A percentile compares a stretch with the other conserved stretches of the same genome.
Evolutionary conservation across 352 stramenopile species (phyloP).

Genomic region (Globisporangium perplexum): DNA sequence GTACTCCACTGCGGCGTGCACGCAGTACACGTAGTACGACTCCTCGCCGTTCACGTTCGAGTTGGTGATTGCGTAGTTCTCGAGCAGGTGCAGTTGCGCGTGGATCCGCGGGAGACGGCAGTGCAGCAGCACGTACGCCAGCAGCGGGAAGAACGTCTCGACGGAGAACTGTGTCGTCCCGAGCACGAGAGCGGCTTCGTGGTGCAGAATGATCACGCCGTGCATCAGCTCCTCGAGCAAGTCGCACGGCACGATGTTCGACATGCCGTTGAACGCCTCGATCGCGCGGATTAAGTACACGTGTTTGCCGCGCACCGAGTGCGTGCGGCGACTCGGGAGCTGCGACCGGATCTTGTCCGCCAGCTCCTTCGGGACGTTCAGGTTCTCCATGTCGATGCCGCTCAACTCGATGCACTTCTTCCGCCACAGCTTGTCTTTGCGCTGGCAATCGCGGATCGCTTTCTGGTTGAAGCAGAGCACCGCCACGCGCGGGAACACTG

Average conservation of each 20-base stretch:
- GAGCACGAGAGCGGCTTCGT: slow-evolving; percentile 82
- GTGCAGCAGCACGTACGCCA: slow-evolving; percentile 79
- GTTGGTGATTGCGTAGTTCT: slow-evolving; percentile 78
- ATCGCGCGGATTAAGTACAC: slow-evolving; percentile 64
- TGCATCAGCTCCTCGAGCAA: slow-evolving; percentile 83
- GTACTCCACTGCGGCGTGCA: slow-evolving; percentile 80
- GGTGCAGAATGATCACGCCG: slow-evolving; percentile 75
- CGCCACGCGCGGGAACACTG: slow-evolving; percentile 64
- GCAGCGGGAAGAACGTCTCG: slow-evolving; percentile 82
- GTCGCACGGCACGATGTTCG: slow-evolving; percentile 75
- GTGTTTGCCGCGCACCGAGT: slow-evolving; percentile 8
- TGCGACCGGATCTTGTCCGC: slow-evolving; percentile 51
- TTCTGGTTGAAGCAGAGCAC: slow-evolving; percentile 72
- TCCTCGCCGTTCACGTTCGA: slow-evolving; percentile 80
- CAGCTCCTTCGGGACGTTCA: slow-evolving; percentile 46
- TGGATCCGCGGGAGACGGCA: slow-evolving; percentile 66
- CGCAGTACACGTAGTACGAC: slow-evolving; percentile 88
- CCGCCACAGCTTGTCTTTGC: slow-evolving; percentile 81
- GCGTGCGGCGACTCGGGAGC: slow-evolving; percentile 36
- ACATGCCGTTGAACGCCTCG: slow-evolving; percentile 78
- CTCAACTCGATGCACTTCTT: slow-evolving; percentile 63
- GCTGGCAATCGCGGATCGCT: slow-evolving; percentile 61
- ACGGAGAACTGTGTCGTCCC: slow-evolving; percentile 84
- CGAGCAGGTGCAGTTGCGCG: slow-evolving; percentile 73
- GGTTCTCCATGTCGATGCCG: slow-evolving; percentile 60